Conservation (phyloP, 345 rosid genomes). For the Lepidium sativum region DNA sequence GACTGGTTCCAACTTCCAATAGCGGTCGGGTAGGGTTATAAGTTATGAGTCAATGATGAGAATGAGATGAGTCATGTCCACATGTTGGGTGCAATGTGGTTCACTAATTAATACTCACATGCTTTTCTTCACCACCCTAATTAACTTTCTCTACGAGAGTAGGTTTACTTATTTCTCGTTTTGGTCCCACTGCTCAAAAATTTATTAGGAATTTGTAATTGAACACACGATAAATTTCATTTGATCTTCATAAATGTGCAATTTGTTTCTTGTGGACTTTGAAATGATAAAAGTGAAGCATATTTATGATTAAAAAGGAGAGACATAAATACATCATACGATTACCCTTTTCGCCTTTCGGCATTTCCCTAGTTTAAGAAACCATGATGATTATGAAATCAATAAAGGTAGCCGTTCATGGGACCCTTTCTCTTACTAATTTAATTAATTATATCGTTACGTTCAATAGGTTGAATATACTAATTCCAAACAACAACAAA, state of each 20-base stretch:
- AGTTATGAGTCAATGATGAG: not conserved
- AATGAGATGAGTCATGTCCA: not conserved
- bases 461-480: no score
- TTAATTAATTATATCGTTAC: not conserved
- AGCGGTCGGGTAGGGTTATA: no score
- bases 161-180: no score
- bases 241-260: not conserved
- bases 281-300: not conserved
- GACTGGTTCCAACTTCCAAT: no score
- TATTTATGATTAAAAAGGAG: not conserved
- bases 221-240: not conserved
- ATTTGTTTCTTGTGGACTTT: not conserved
- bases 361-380: not conserved
- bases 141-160: not conserved
- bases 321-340: not conserved
- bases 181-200: no score
- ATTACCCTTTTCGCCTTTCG: constrained; percentile 1
- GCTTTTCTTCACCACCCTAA: not conserved
- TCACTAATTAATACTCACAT: not conserved
- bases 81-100: not conserved
- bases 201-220: no score
- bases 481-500: no score
- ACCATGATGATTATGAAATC: not conserved
- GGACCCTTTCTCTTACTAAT: not conserved
- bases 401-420: not conserved